A percentile compares a stretch with the other conserved stretches of the same genome.
phyloP scores from a whole-genome alignment of 108 stramenopile genomes.

The Pseudonitzschia multiseries region DNA sequence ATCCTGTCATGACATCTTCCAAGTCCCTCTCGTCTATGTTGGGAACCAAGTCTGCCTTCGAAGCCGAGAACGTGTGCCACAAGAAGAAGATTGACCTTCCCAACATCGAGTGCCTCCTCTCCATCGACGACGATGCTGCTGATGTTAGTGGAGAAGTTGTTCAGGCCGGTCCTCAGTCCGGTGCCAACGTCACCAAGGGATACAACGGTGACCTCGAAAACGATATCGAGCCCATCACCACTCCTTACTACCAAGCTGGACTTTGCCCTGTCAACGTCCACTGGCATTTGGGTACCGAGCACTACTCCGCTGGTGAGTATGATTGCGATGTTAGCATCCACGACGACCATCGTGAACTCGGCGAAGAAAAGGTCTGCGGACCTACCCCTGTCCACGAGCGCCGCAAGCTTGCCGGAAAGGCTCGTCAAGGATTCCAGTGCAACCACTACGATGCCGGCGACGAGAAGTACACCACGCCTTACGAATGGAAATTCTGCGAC shows the following conservation, averaged over 20 bases:
- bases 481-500: conserved; percentile 51
- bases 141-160: not conserved
- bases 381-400: not conserved
- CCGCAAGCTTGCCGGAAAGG: conserved; percentile 8
- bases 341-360: not conserved
- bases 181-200: conserved; percentile 56
- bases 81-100: conserved; percentile 22
- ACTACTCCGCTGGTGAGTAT: conserved; percentile 59
- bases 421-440: conserved; percentile 36
- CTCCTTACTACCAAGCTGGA: conserved; percentile 32
- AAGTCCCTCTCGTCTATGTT: not conserved
- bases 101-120: conserved; percentile 21
- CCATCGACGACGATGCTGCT: not conserved
- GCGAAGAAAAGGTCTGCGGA: not conserved
- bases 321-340: conserved; percentile 23
- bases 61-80: conserved; percentile 15
- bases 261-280: conserved; percentile 76
- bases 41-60: not conserved
- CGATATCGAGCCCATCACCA: conserved; percentile 41
- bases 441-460: conserved; percentile 36
- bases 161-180: conserved; percentile 20
- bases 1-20: no score
- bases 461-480: conserved; percentile 43
- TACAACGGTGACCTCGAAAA: conserved; percentile 33
- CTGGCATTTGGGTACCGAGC: conserved; percentile 78